Percentiles rank a stretch among this genome's conserved stretches.
phyloP scores from a whole-genome alignment of 2,329 filamentous ascomycete genomes.

The Alternaria triticimaculans region DNA sequence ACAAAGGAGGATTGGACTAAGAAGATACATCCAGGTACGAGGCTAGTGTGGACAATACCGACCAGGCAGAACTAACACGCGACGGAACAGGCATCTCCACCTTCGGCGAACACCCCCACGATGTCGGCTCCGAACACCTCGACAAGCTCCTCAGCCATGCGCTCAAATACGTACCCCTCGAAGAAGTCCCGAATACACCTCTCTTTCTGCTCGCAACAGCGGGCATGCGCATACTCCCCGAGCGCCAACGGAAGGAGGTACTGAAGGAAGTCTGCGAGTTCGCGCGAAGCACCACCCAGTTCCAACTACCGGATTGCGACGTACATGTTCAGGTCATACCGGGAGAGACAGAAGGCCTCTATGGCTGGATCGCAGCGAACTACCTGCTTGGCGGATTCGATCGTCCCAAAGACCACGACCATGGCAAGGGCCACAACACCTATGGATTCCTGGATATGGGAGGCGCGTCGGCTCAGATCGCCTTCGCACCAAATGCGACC shows the following conservation, averaged over 20 bases:
- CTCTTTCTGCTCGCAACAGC: conserved; percentile 96
- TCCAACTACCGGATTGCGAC: conserved; percentile 87
- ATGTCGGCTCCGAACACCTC: conserved; percentile 83
- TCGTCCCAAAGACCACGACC: conserved; percentile 72
- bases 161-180: conserved; percentile 74
- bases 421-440: conserved; percentile 88
- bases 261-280: conserved; percentile 83
- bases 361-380: conserved; percentile 97
- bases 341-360: conserved; percentile 93
- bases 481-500: conserved; percentile 92
- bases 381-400: conserved; percentile 94
- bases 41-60: too few species aligned
- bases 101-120: conserved; percentile 77
- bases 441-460: conserved; percentile 99
- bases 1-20: conserved; percentile 88
- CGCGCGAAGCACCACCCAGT: conserved; percentile 75
- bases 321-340: conserved; percentile 92
- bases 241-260: conserved; percentile 73
- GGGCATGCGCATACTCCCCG: conserved; percentile 85
- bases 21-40: conserved; percentile 84
- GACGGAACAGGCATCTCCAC: conserved; percentile 72
- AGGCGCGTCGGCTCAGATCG: conserved; percentile 95
- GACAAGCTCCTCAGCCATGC: conserved; percentile 82
- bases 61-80: conserved; percentile 13
- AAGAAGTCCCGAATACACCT: conserved; percentile 82